These are phyloP conservation scores for Eutypella sp. DNA, from an alignment of 2,329 filamentous ascomycete genomes.

Conservation along the genomic window DNA sequence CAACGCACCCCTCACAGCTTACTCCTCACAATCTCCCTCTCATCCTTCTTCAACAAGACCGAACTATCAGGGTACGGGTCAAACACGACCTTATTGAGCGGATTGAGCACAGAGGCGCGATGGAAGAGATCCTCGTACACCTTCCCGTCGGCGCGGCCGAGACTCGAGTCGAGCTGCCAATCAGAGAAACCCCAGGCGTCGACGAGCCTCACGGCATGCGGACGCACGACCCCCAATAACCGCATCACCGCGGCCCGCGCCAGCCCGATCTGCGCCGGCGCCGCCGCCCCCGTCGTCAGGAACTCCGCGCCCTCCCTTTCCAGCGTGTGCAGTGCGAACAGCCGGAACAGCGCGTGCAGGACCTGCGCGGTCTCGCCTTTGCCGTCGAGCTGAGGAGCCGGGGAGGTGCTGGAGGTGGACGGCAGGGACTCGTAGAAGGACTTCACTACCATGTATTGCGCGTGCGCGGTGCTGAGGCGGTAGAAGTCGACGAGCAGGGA, in stretches of 20 bases:
- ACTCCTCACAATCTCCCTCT: constrained; percentile 40
- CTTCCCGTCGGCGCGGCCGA: constrained; percentile 67
- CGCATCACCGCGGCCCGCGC: constrained; percentile 63
- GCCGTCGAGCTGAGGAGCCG: not conserved
- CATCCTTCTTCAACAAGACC: constrained; percentile 57
- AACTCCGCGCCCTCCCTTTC: constrained; percentile 68
- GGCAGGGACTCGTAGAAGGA: constrained; percentile 54
- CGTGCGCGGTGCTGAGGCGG: constrained; percentile 68
- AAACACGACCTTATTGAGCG: constrained; percentile 65
- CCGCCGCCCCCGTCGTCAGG: constrained; percentile 64
- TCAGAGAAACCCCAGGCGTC: constrained; percentile 75
- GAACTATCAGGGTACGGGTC: constrained; percentile 65
- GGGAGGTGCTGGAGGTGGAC: constrained; percentile 38
- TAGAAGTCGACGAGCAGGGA: constrained; percentile 73
- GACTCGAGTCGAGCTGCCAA: constrained; percentile 68
- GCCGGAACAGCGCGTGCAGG: constrained; percentile 73
- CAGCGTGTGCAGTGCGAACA: constrained; percentile 62
- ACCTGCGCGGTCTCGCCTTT: constrained; percentile 45
- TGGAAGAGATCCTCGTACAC: constrained; percentile 76
- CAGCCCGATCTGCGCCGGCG: constrained; percentile 67
- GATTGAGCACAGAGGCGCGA: constrained; percentile 66
- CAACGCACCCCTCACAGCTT: constrained; percentile 36
- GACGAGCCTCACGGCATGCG: constrained; percentile 66
- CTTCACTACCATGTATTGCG: constrained; percentile 73
- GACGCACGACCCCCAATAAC: constrained; percentile 65